Conservation (phyloP, 163 green algal species). For the Scenedesmus sp. region DNA sequence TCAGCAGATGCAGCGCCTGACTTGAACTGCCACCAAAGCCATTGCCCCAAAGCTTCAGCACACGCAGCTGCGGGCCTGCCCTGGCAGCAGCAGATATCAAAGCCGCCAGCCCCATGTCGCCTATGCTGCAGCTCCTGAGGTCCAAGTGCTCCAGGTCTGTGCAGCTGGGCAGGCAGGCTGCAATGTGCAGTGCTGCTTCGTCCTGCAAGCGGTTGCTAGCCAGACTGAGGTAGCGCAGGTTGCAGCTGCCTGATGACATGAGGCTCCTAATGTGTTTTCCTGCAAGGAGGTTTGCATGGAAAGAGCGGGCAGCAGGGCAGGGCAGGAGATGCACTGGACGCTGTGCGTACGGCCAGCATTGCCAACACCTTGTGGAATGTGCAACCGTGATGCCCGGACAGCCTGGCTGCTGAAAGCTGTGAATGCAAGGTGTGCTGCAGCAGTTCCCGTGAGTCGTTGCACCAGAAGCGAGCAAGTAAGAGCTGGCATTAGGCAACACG, state of each 20-base stretch:
- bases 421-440: too few relatives aligned
- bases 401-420: too few relatives aligned
- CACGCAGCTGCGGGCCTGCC: not conserved
- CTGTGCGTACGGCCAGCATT: too few relatives aligned
- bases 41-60: not conserved
- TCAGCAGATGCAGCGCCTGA: constrained; percentile 2
- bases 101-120: not conserved
- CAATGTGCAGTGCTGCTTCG: constrained; percentile 6
- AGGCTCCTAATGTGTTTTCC: not conserved
- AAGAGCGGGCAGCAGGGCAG: not conserved
- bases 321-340: not conserved
- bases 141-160: not conserved
- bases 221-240: not conserved
- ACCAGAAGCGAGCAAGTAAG: too few relatives aligned
- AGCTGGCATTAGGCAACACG: too few relatives aligned
- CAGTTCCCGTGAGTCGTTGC: too few relatives aligned
- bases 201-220: not conserved
- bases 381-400: too few relatives aligned
- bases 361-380: too few relatives aligned
- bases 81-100: not conserved
- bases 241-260: not conserved
- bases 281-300: too few relatives aligned
- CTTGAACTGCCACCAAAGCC: not conserved
- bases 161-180: constrained; percentile 7
- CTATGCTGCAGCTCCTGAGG: not conserved